Evolutionary conservation across 768 basidiomycete genomes (phyloP).

Genomic region (Antrodiella citrinella): DNA sequence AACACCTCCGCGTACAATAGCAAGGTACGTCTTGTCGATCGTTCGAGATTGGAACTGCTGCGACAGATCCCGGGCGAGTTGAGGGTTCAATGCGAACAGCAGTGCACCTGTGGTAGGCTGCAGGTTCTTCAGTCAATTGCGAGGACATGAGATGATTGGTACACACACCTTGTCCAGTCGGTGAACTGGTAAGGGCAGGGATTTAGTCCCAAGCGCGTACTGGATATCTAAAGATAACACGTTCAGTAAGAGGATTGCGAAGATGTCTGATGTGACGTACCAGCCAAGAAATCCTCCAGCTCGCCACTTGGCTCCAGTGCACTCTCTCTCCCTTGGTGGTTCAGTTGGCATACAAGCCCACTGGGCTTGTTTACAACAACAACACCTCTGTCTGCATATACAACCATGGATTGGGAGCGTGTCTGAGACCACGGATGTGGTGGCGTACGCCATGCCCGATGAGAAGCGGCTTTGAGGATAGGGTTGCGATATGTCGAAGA

Average conservation of each 20-base stretch:
- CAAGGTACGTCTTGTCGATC: background rate
- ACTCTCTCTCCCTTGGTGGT: too few species aligned
- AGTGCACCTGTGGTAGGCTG: background rate
- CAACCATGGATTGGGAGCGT: too few species aligned
- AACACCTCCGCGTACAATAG: background rate
- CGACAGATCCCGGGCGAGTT: background rate
- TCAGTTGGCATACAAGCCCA: background rate
- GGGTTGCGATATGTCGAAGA: too few species aligned
- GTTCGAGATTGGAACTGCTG: background rate
- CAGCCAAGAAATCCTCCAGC: too few species aligned
- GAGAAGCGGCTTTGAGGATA: too few species aligned
- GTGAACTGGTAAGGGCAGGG: background rate
- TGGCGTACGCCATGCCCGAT: too few species aligned
- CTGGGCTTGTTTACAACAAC: background rate
- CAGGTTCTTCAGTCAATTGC: background rate
- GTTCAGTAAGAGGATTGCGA: background rate
- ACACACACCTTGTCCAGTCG: background rate
- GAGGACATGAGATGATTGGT: background rate
- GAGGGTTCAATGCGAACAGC: background rate
- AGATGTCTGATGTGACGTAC: too few species aligned
- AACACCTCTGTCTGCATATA: background rate
- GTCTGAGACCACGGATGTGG: too few species aligned
- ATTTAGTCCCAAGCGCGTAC: background rate
- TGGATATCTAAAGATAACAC: background rate
- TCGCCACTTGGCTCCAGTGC: too few species aligned